Base-by-base conservation (phyloP, 768 basidiomycete genomes). In the Tulasnella sp. region DNA sequence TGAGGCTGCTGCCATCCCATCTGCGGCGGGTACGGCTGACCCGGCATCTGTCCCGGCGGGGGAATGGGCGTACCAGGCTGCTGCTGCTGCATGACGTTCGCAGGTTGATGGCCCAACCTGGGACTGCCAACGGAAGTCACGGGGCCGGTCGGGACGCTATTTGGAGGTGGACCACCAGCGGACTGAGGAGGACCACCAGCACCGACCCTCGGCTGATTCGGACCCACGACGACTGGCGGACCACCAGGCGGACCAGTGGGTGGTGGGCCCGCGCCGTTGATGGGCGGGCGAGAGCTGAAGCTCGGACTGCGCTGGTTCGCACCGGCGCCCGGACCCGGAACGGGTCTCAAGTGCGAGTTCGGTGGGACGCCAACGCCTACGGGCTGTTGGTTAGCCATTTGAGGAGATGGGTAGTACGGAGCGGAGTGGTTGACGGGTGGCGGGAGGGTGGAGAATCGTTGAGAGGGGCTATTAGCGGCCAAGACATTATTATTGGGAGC, bases 281-380 rank as follows among this genome's bases (percentile, higher is more conserved):
- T 65, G 29, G 64, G 64, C 3, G 35, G 34, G n/a, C 64, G 6
- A 22, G 64, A 37, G 35, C 64, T 36, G 39, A 36, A 17, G 35
- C 39, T 36, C 39, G 64, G 64, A 40, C 35, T 40, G n/a, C 64
- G 35, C 3, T 29, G 64, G 35, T 34, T 47, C n/a, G n/a, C 64
- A 37, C 64, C 64, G 34, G 2, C 17, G 7, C 29, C 2, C 2
- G 39, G 35, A 4, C 16, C 59, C n/a, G 22, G 64, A 0, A 1
- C 64, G 4, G 64, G 39, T 12, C 35, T 90, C 78, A 90, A 90
- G 65, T 89, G 84, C 32, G 74, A 72, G 17, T 63, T 80, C 75
- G 37, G 76, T 77, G 78, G 78, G 79, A 11, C 83, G 77, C 22
- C 79, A 76, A 64, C 83, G 83, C 64, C 83, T 82, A 73, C 83